Evolutionary conservation across 2,329 filamentous ascomycete species (phyloP).

Genomic region (Fusarium musae): DNA sequence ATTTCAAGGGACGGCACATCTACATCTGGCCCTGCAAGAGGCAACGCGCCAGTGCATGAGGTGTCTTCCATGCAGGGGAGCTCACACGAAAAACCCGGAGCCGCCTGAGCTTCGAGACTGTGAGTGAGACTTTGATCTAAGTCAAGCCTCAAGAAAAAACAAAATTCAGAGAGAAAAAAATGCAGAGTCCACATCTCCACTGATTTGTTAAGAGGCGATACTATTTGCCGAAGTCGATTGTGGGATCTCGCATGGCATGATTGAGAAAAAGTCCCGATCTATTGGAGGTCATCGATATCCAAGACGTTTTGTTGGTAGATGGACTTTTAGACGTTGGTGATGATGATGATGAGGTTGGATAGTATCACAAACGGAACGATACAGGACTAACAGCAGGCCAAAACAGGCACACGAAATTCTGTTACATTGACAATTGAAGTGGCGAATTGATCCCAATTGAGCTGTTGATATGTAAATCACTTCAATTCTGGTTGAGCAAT

Average conservation of each 20-base stretch:
- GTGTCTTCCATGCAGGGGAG: conserved; percentile 38
- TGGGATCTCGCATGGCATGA: conserved; percentile 6
- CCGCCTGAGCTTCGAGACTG: conserved; percentile 23
- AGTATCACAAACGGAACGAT: neutral
- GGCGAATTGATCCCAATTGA: conserved; percentile 25
- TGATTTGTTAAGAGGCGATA: neutral
- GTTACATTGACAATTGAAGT: conserved; percentile 7
- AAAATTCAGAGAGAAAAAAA: neutral
- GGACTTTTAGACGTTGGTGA: too few species aligned
- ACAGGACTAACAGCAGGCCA: neutral
- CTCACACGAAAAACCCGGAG: conserved; percentile 25
- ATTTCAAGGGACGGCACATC: conserved; percentile 17
- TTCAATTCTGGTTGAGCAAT: conserved; percentile 13
- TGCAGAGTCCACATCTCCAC: conserved; percentile 17
- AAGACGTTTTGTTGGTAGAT: neutral
- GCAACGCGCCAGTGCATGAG: conserved; percentile 19
- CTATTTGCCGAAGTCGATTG: conserved; percentile 5
- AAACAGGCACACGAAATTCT: neutral
- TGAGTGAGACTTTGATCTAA: neutral
- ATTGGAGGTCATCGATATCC: conserved; percentile 2
- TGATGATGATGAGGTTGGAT: neutral
- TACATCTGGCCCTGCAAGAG: conserved; percentile 24
- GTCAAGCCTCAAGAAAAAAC: neutral
- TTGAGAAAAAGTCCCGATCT: neutral
- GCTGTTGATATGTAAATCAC: conserved; percentile 26